Conservation (phyloP, 2,329 filamentous ascomycete species). For the Fusarium sp. region DNA sequence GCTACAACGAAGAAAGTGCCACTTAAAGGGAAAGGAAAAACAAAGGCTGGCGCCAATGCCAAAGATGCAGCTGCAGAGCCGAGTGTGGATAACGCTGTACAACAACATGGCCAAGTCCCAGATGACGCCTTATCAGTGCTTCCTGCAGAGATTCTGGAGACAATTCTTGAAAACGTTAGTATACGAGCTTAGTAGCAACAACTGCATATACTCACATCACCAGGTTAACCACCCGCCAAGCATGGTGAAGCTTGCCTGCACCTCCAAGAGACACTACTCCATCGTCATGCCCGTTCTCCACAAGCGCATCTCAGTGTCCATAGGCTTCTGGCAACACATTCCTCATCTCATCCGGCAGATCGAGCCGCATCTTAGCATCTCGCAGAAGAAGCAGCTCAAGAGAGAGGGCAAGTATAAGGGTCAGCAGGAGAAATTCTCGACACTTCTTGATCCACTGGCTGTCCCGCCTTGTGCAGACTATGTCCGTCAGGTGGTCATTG, state of each 20-base stretch:
- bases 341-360: background rate
- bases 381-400: constrained; percentile 16
- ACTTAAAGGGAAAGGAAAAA: fast-evolving
- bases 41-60: background rate
- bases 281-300: constrained; percentile 3
- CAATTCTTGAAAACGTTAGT: background rate
- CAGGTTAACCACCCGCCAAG: background rate
- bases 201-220: fast-evolving
- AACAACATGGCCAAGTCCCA: background rate
- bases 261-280: constrained; percentile 12
- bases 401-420: background rate
- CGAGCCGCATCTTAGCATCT: constrained; percentile 15
- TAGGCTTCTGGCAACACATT: background rate
- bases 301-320: background rate
- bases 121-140: constrained; percentile 10
- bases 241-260: constrained; percentile 14
- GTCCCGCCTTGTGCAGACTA: constrained; percentile 3
- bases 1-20: fast-evolving
- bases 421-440: background rate
- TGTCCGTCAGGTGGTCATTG: constrained; percentile 16
- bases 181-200: fast-evolving
- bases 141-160: constrained; percentile 5
- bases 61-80: fast-evolving
- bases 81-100: fast-evolving
- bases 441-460: background rate